Evolutionary conservation across 352 stramenopile species (phyloP).

Genomic region (Globisporangium echinulatum): DNA sequence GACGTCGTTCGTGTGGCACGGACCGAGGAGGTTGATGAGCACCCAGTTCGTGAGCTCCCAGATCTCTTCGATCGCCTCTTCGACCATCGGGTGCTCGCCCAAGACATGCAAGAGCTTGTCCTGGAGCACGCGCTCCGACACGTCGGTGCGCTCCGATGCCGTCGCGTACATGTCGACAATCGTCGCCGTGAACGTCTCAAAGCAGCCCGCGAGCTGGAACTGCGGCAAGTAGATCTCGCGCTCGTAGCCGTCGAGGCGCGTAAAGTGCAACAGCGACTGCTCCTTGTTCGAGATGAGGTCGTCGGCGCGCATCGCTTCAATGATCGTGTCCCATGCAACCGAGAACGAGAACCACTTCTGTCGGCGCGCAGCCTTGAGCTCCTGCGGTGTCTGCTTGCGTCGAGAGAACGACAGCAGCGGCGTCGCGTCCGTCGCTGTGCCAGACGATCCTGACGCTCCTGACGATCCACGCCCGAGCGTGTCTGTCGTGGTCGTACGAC

Average conservation of each 20-base stretch:
- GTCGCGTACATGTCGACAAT: constrained; percentile 67
- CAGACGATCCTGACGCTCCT: no score
- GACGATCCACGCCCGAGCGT: no score
- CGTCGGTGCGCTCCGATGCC: constrained; percentile 27
- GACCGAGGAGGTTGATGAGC: constrained; percentile 91
- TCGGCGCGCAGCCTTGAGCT: constrained; percentile 89
- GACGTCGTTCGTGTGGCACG: constrained; percentile 93
- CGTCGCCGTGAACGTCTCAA: constrained; percentile 87
- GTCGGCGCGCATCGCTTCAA: constrained; percentile 93
- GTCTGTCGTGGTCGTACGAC: background rate
- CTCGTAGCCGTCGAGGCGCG: constrained; percentile 93
- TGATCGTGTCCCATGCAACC: constrained; percentile 96
- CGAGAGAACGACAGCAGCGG: constrained; percentile 81
- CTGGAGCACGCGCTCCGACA: constrained; percentile 68
- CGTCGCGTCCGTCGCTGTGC: constrained; percentile 42
- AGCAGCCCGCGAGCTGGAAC: constrained; percentile 96
- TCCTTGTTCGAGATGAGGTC: constrained; percentile 88
- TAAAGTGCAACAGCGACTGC: constrained; percentile 93
- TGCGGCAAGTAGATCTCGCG: constrained; percentile 97
- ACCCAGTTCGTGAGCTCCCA: constrained; percentile 96
- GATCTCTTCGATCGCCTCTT: constrained; percentile 93
- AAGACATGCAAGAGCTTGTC: constrained; percentile 82
- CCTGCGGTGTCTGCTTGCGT: constrained; percentile 70
- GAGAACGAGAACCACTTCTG: constrained; percentile 99
- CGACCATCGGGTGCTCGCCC: constrained; percentile 71